Conservation (phyloP, 2,329 filamentous ascomycete genomes). For the Monascus ruber region DNA sequence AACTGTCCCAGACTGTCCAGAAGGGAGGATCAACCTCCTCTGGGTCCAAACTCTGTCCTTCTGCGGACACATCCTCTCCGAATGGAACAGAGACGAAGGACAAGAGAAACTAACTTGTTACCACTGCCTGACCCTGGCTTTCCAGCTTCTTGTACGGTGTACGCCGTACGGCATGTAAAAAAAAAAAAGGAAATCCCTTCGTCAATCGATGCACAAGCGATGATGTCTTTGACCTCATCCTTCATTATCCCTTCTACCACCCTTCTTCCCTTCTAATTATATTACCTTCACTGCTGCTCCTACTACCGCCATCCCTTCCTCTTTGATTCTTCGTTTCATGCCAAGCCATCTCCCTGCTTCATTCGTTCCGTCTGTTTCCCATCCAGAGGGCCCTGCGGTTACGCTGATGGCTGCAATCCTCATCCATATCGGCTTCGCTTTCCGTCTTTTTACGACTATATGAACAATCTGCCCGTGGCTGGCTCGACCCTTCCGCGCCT, state of each 20-base stretch:
- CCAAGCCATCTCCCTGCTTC: constrained; percentile 29
- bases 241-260: constrained; percentile 7
- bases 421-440: constrained; percentile 1
- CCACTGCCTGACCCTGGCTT: neutral
- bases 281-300: constrained; percentile 26
- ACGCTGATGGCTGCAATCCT: constrained; percentile 43
- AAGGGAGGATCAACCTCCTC: constrained; percentile 27
- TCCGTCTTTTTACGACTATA: neutral
- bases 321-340: constrained; percentile 8
- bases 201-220: neutral
- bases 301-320: constrained; percentile 13
- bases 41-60: constrained; percentile 25
- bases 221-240: constrained; percentile 24
- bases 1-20: constrained; percentile 7
- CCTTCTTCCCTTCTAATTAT: neutral
- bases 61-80: constrained; percentile 19
- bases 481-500: too few species aligned
- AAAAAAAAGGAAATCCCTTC: constrained; percentile 11
- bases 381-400: constrained; percentile 22
- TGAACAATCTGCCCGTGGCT: too few species aligned
- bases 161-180: constrained; percentile 4
- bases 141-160: neutral
- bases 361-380: constrained; percentile 16
- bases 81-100: constrained; percentile 11
- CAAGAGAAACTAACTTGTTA: neutral